Evolutionary conservation across 805 yeast genomes (phyloP), one percentile per base, ranked within the genome.

Genomic region (Myxozyma neglecta): DNA sequence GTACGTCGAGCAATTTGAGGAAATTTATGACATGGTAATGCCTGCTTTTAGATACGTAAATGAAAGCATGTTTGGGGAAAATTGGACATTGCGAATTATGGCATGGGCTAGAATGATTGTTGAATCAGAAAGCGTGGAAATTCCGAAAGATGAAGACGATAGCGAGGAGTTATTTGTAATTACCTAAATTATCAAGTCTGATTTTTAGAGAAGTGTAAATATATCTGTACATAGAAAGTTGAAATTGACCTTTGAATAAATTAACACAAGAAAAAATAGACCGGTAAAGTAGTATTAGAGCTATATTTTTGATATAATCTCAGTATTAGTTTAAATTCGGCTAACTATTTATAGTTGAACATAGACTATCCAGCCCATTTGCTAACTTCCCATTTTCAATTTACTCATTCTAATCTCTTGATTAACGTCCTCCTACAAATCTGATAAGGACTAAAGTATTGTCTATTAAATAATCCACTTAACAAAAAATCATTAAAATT

Each of bases 61-160:
- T 16, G 43, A 49, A 18, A 43, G 20, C 9, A 18, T 61, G 16
- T 61, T 61, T 36, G 46, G 29, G 3, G 49, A 53, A 7, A n/a
- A 36, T 16, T 61, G 61, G 59, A 57, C 59, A 3, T 18, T 56
- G 7, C 36, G 56, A n/a, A 18, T 43, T 16, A 44, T 61, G 37
- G 61, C 65, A 7, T 61, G 65, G 65, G 65, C 65, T n/a, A 57
- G 49, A 14, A 53, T 34, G 46, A 40, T 61, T 14, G 59, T 57
- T n/a, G 65, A 57, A 7, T 34, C 44, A n/a, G 65, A 61, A 42
- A 57, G 59, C 9, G 61, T 57, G 37, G 20, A 18, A 13, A 39
- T 57, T 11, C 53, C 39, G 5, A 10, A 29, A n/a, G 56, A 53
- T 24, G 55, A 24, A 37, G 20, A 32, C 7, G 35, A 42, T 24